Percentiles rank a stretch among this genome's conserved stretches.
phyloP scores from a whole-genome alignment of 768 basidiomycete species.

The Lyophyllum atratum region DNA sequence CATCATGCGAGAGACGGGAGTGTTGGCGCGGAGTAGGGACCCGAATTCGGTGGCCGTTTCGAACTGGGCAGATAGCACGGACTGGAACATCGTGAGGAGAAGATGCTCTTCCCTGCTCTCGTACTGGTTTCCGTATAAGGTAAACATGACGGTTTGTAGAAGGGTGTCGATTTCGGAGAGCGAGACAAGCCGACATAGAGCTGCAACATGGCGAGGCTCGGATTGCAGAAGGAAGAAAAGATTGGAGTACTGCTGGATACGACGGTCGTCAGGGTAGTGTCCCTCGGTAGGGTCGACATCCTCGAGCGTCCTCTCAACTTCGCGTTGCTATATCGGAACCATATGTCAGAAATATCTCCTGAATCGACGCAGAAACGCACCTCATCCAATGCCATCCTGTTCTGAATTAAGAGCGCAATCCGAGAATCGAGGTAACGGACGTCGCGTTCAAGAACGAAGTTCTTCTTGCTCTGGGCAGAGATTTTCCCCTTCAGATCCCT shows the following conservation, averaged over 20 bases:
- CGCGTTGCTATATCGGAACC: constrained; percentile 68
- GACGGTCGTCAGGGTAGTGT: constrained; percentile 92
- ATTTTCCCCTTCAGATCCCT: constrained; percentile 96
- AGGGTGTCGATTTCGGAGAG: constrained; percentile 98
- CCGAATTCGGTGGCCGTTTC: constrained; percentile 99
- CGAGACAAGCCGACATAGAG: constrained; percentile 94
- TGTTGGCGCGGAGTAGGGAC: constrained; percentile 97
- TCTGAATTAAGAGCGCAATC: constrained; percentile 97
- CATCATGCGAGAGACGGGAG: constrained; percentile 99
- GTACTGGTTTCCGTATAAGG: constrained; percentile 98
- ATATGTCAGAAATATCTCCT: constrained; percentile 14
- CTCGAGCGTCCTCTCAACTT: constrained; percentile 93
- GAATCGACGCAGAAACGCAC: constrained; percentile 43
- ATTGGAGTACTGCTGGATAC: constrained; percentile 94
- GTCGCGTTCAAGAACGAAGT: constrained; percentile 98
- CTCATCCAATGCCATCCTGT: constrained; percentile 96
- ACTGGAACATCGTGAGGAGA: constrained; percentile 99
- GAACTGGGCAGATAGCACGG: constrained; percentile 97
- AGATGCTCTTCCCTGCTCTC: constrained; percentile 98
- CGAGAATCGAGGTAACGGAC: constrained; percentile 97
- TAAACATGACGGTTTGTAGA: constrained; percentile 99
- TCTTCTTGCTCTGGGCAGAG: constrained; percentile 99
- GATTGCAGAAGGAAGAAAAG: constrained; percentile 98
- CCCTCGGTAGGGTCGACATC: constrained; percentile 94
- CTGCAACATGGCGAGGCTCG: constrained; percentile 95